Evolutionary conservation across 2,329 filamentous ascomycete genomes (phyloP), one percentile per base, ranked within the genome.

Genomic region (Stachybotrys echinatus): DNA sequence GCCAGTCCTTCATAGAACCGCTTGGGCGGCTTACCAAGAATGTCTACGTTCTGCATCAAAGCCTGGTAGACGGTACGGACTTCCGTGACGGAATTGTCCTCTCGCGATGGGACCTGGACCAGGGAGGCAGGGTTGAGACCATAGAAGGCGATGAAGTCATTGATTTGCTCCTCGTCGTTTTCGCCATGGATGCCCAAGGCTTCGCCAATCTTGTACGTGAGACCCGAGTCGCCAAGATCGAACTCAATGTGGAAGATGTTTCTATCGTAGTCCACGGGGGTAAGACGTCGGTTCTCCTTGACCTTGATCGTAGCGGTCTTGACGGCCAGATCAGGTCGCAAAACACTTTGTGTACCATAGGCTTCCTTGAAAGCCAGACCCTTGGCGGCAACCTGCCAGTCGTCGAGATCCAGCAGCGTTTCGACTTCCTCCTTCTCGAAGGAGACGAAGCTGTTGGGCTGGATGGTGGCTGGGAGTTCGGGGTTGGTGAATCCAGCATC

Each of bases 171-270:
- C 44, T 85, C 79, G 67, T 97, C 87, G 70, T 99, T 99, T 72
- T 97, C 89, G 6, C 91, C 89, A 68, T 99, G 94, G 55, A 99
- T 92, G 57, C 94, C 94, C 18, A 99, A 85, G 44, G 94, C 94
- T 74, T 99, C 94, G 50, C 94, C 94, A 62, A 99, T 97, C 66
- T 95, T 89, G 74, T 99, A 99, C 40, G 83, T 96, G 56, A 99
- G 83, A 38, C 92, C 92, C 31, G 92, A 95, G 62, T 86, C 73
- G 53, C 92, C 92, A 21, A 99, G 83, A 65, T 97, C 94, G 63
- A 99, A 99, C 72, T 99, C 94, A 55, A 99, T 97, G 74, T 99
- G 94, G 86, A 99, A 99, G 71, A 99, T 97, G 79, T 99, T 96
- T 60, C 94, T 90, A 70, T 97, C 92, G 66, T 99, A 99, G 27